These are phyloP conservation scores for Trifolium subterraneum DNA, from an alignment of 306 rosid species.

Conservation along the genomic window DNA sequence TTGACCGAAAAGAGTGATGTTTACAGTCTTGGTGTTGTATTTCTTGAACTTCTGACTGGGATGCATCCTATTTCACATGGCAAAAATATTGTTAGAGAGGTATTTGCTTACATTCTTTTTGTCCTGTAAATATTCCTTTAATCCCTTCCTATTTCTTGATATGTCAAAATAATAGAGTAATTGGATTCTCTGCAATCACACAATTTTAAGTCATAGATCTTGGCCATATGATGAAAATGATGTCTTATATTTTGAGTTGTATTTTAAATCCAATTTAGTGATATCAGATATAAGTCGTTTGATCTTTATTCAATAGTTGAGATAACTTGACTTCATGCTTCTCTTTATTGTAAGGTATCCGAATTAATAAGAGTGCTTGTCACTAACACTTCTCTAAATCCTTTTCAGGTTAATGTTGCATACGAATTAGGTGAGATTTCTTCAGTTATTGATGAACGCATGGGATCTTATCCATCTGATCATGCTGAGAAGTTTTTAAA, in stretches of 20 bases:
- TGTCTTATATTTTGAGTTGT: not conserved
- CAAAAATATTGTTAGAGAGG: slow-evolving; percentile 29
- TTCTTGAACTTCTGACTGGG: slow-evolving; percentile 12
- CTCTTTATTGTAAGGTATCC: not conserved
- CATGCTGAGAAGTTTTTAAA: slow-evolving; percentile 8
- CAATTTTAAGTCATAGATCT: not conserved
- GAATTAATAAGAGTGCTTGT: not conserved
- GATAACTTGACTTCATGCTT: not conserved
- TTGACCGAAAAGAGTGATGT: slow-evolving; percentile 16
- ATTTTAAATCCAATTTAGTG: not conserved
- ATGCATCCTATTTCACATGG: slow-evolving; percentile 10
- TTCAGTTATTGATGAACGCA: not conserved
- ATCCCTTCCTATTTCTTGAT: too few species aligned
- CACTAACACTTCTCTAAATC: not conserved
- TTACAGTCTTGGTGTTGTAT: slow-evolving; percentile 9
- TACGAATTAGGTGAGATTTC: not conserved
- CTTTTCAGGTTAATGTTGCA: not conserved
- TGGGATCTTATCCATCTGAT: slow-evolving; percentile 15
- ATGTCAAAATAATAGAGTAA: not conserved
- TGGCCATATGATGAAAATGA: not conserved
- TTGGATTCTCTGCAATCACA: not conserved
- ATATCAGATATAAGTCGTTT: not conserved
- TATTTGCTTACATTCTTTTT: not conserved
- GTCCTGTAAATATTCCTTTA: not conserved
- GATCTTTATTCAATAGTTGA: not conserved